Conservation (phyloP, 2,329 filamentous ascomycete genomes). For the Trichoderma sp. region DNA sequence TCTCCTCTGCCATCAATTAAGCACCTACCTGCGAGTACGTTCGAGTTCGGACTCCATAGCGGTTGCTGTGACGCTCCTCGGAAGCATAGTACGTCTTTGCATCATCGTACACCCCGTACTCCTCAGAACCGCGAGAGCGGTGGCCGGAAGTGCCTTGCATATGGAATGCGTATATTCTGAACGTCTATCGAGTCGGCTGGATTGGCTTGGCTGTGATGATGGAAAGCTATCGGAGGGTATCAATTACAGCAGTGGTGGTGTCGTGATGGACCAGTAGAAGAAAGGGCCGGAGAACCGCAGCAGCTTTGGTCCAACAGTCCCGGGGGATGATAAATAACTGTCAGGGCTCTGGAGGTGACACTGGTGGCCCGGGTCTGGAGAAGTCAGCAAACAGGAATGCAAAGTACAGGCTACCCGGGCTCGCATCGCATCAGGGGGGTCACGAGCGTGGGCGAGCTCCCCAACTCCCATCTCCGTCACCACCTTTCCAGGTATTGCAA, state of each 20-base stretch:
- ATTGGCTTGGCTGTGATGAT: background rate
- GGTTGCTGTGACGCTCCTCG: slow-evolving; percentile 52
- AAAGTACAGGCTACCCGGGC: slow-evolving; percentile 1
- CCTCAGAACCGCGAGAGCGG: slow-evolving; percentile 39
- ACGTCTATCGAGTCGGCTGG: background rate
- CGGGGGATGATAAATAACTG: slow-evolving; percentile 6
- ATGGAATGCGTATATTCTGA: slow-evolving; percentile 6
- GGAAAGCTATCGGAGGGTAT: background rate
- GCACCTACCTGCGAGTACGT: slow-evolving; percentile 54
- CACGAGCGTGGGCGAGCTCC: slow-evolving; percentile 11
- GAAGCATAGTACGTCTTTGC: slow-evolving; percentile 58
- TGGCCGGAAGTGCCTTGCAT: slow-evolving; percentile 32
- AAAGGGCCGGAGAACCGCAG: background rate
- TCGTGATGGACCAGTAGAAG: slow-evolving; percentile 12
- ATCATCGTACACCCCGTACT: slow-evolving; percentile 54
- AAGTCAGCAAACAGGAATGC: slow-evolving; percentile 3
- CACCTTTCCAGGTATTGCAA: background rate
- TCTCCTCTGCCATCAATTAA: background rate
- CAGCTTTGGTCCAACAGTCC: slow-evolving; percentile 2
- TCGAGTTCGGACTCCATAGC: slow-evolving; percentile 49
- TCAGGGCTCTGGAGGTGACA: slow-evolving; percentile 13
- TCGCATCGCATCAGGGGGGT: slow-evolving; percentile 8
- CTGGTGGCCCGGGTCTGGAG: background rate
- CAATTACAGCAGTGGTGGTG: background rate
- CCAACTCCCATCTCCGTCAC: slow-evolving; percentile 7